These are phyloP conservation scores for Pachysandra terminalis DNA, from an alignment of 164 flowering plant genomes.

Conservation along the genomic window DNA sequence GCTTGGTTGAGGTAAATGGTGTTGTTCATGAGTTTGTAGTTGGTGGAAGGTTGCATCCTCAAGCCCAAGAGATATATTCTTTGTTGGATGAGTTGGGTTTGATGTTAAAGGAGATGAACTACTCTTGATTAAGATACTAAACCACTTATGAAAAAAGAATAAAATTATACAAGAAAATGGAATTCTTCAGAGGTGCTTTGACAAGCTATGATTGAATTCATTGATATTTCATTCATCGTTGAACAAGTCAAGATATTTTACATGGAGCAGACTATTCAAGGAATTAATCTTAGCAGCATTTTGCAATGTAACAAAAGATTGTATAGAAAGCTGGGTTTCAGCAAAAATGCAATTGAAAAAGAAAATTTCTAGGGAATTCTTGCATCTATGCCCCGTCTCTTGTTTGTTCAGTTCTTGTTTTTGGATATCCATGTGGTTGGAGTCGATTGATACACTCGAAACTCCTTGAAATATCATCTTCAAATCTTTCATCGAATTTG, in stretches of 20 bases:
- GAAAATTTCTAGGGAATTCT: background rate
- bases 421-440: background rate
- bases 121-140: constrained; percentile 8
- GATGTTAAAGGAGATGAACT: constrained; percentile 18
- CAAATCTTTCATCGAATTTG: background rate
- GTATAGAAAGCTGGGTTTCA: background rate
- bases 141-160: too few species aligned
- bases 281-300: background rate
- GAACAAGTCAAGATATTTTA: background rate
- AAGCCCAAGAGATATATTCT: constrained; percentile 37
- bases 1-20: constrained; percentile 61
- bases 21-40: constrained; percentile 68
- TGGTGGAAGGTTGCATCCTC: constrained; percentile 47
- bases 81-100: constrained; percentile 29
- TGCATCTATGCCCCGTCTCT: background rate
- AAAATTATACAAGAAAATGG: background rate
- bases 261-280: background rate
- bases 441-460: background rate
- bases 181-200: too few species aligned
- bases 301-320: background rate
- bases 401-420: background rate
- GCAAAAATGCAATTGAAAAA: background rate
- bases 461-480: background rate
- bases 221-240: too few species aligned
- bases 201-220: too few species aligned